Evolutionary conservation across 306 rosid genomes (phyloP).

Genomic region (Myrica gale): DNA sequence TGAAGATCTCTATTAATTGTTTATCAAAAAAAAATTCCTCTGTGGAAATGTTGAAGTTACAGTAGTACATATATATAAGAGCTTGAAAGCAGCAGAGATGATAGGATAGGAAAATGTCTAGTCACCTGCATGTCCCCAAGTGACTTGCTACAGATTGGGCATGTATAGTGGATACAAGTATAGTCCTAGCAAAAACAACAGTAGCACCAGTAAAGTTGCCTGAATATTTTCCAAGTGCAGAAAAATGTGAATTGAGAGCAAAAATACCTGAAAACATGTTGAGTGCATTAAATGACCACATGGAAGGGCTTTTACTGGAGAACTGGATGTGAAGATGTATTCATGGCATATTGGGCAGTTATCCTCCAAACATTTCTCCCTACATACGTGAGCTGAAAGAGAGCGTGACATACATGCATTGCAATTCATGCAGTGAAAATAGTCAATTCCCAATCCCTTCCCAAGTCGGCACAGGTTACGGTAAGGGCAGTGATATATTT

Average conservation of each 20-base stretch:
- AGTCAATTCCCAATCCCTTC: slow-evolving; percentile 90
- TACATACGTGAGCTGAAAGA: slow-evolving; percentile 66
- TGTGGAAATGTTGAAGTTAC: slow-evolving; percentile 10
- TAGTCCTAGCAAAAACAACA: slow-evolving; percentile 64
- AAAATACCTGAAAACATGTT: slow-evolving; percentile 73
- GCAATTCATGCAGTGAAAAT: slow-evolving; percentile 96
- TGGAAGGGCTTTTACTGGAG: slow-evolving; percentile 78
- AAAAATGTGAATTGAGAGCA: neutral
- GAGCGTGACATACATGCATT: slow-evolving; percentile 88
- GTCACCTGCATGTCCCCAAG: slow-evolving; percentile 96
- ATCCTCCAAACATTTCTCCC: slow-evolving; percentile 80
- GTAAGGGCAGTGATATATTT: slow-evolving; percentile 92
- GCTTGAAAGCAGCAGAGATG: neutral
- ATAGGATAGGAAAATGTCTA: slow-evolving; percentile 9
- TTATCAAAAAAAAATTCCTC: neutral
- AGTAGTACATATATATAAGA: slow-evolving; percentile 3
- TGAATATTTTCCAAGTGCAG: slow-evolving; percentile 19
- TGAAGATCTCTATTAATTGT: neutral
- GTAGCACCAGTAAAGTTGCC: slow-evolving; percentile 29
- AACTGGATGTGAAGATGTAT: slow-evolving; percentile 73
- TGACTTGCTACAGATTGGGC: slow-evolving; percentile 92
- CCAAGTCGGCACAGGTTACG: slow-evolving; percentile 95
- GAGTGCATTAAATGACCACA: slow-evolving; percentile 98
- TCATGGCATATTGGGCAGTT: slow-evolving; percentile 97
- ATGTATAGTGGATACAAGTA: slow-evolving; percentile 67